Conservation (phyloP, 2,329 filamentous ascomycete species). For the Cladosporium sp. region DNA sequence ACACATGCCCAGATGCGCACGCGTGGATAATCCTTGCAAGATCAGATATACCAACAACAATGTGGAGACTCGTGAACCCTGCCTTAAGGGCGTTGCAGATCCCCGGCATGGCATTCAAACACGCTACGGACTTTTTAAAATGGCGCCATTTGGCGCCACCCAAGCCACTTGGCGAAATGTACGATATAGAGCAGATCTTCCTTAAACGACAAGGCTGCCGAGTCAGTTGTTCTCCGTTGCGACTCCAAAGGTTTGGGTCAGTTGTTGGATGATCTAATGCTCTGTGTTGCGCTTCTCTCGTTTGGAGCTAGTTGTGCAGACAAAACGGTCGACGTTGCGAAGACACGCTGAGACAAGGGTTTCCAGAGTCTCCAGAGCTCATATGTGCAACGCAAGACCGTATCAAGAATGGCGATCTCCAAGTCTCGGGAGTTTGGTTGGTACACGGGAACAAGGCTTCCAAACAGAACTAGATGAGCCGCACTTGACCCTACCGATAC, state of each 20-base stretch:
- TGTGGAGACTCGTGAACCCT: background rate
- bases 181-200: background rate
- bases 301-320: too few relatives aligned
- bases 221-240: background rate
- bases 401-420: too few relatives aligned
- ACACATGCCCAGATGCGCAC: background rate
- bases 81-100: background rate
- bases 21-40: background rate
- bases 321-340: too few relatives aligned
- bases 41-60: background rate
- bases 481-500: too few relatives aligned
- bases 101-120: background rate
- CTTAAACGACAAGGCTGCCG: background rate
- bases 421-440: too few relatives aligned
- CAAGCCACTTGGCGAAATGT: background rate
- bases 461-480: too few relatives aligned
- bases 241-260: too few relatives aligned
- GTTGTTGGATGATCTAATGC: background rate
- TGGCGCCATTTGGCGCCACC: background rate
- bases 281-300: too few relatives aligned
- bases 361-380: too few relatives aligned
- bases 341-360: too few relatives aligned
- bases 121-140: slow-evolving; percentile 8
- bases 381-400: too few relatives aligned
- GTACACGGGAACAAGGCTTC: too few relatives aligned